These are phyloP conservation scores for Cordyceps farinosa DNA, from an alignment of 2,329 filamentous ascomycete species.

Conservation along the genomic window DNA sequence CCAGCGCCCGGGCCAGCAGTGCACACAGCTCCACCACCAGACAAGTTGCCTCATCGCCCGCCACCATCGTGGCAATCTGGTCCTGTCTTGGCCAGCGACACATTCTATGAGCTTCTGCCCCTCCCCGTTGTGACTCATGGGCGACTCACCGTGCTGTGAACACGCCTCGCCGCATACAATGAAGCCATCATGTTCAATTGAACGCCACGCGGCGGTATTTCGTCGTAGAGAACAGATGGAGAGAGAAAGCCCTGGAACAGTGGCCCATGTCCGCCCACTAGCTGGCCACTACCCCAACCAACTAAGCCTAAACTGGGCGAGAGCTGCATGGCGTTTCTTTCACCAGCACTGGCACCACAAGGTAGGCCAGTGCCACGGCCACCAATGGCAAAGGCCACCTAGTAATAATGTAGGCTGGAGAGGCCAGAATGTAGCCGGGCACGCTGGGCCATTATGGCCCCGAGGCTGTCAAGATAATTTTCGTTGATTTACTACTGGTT, in stretches of 20 bases:
- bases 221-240: not conserved
- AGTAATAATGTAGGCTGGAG: not conserved
- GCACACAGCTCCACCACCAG: not conserved
- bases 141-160: not conserved
- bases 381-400: slow-evolving; percentile 24
- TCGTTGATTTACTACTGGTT: not conserved
- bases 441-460: not conserved
- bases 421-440: not conserved
- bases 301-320: not conserved
- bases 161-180: not conserved
- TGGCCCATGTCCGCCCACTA: not conserved
- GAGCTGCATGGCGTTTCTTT: not conserved
- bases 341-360: slow-evolving; percentile 20
- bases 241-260: not conserved
- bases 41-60: slow-evolving; percentile 10
- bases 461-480: not conserved
- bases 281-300: slow-evolving; percentile 1
- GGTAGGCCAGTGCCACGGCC: slow-evolving; percentile 21
- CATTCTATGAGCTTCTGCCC: slow-evolving; percentile 12
- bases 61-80: slow-evolving; percentile 14
- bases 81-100: not conserved
- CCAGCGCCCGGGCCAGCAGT: not conserved
- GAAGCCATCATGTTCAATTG: not conserved
- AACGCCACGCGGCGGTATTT: not conserved
- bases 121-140: slow-evolving; percentile 12